These are phyloP conservation scores for Solanum chacoense DNA, from an alignment of 305 asterid genomes.

Conservation along the genomic window DNA sequence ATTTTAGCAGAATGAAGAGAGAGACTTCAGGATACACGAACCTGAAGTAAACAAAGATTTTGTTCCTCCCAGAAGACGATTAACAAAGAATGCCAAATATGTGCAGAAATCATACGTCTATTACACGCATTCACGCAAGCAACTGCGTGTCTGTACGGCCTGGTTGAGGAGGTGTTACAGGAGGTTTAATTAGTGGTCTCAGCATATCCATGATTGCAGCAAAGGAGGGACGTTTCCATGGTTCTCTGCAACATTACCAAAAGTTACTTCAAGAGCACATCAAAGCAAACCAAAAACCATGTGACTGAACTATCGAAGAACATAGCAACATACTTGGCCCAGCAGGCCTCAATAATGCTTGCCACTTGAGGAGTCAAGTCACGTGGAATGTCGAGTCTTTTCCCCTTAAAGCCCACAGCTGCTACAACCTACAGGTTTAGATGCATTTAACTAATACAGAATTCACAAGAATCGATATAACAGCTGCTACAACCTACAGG, in stretches of 20 bases:
- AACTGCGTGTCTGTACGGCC: conserved; percentile 32
- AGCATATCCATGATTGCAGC: conserved; percentile 63
- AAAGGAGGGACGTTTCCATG: conserved; percentile 87
- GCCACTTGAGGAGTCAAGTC: conserved; percentile 70
- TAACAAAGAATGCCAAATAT: conserved; percentile 18
- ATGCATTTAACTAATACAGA: neutral
- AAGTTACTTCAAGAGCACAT: neutral
- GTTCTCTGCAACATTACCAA: conserved; percentile 44
- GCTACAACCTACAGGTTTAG: conserved; percentile 44
- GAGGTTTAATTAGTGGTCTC: conserved; percentile 41
- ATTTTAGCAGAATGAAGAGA: neutral
- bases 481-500: conserved; percentile 59
- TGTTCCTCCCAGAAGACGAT: conserved; percentile 16
- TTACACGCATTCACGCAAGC: conserved; percentile 28
- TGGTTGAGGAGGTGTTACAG: conserved; percentile 36
- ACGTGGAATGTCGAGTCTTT: conserved; percentile 77
- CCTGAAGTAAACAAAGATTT: conserved; percentile 31
- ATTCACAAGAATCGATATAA: neutral
- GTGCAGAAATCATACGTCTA: neutral
- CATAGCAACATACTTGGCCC: conserved; percentile 65
- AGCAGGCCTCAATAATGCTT: conserved; percentile 65
- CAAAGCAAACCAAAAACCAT: neutral
- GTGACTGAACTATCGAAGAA: neutral
- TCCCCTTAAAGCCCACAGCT: conserved; percentile 78
- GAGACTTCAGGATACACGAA: conserved; percentile 13